Base-by-base conservation (phyloP, 345 rosid species). In the Dovyalis caffra region DNA sequence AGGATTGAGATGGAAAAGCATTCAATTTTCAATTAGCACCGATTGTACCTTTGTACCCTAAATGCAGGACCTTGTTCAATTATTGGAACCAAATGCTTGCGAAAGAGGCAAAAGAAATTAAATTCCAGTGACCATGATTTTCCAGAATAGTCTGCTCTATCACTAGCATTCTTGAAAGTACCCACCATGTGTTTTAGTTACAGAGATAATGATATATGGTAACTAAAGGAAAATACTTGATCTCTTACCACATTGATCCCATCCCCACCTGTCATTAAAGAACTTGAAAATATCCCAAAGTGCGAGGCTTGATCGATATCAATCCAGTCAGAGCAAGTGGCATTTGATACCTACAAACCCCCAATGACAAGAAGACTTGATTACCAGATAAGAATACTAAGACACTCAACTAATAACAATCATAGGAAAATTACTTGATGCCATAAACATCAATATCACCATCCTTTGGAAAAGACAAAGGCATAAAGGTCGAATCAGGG, bases 251-350 rank as follows among this genome's bases (percentile, higher is more conserved):
- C 89, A 90, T 53, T 95, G 81, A 73, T 91, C 90, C 81, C 89
- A 90, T 23, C 82, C 85, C 96, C 93, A 95, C 67, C 72, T 85
- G 31, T 88, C 88, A 77, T 85, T 87, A 64, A 89, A 82, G 79
- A 88, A 88, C 84, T 85, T 91, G 87, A 95, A 87, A 34, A 85
- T 57, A 75, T 93, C 98, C 99, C 98, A 95, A 70, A 95, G 78
- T 8, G 90, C 96, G 86, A 95, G 87, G 79, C 97, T 85, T 68
- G 90, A n/a, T n/a, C n/a, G n/a, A 88, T 66, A 91, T 43, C 82
- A 95, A 80, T 69, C 98, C 98, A 66, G 87, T 82, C 66, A 95
- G 92, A 58, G 99, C 92, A 70, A 91, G 85, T 18, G 97, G 98
- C 93, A 93, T 92, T 81, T 93, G 98, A 82, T 95, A 95, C 83